phyloP scores from a whole-genome alignment of 2,329 filamentous ascomycete genomes.

The Neodidymelliopsis sp. region DNA sequence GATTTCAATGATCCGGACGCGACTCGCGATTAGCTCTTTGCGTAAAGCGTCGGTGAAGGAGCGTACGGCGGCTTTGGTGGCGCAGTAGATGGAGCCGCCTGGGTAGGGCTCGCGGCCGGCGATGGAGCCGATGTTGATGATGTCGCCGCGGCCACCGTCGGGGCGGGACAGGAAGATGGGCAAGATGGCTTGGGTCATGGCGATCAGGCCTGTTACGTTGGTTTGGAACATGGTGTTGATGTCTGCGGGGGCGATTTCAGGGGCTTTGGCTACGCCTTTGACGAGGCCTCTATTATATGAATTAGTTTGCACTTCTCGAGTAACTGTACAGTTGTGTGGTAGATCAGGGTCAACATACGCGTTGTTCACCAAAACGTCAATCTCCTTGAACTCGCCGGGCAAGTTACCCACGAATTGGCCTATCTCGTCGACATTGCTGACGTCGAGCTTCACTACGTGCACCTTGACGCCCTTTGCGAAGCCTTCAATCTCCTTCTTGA shows the following conservation, averaged over 20 bases:
- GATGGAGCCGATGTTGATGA: conserved; percentile 94
- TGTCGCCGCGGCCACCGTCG: conserved; percentile 82
- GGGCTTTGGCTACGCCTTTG: conserved; percentile 84
- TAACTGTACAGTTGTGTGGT: too few species aligned
- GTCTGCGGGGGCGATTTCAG: conserved; percentile 82
- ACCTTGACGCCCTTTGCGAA: conserved; percentile 80
- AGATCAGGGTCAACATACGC: conserved; percentile 65
- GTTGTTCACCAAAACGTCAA: conserved; percentile 94
- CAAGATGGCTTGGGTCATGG: conserved; percentile 92
- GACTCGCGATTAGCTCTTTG: conserved; percentile 80
- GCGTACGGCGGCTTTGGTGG: conserved; percentile 87
- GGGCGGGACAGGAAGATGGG: conserved; percentile 75
- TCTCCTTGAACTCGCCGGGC: conserved; percentile 81
- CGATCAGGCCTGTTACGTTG: conserved; percentile 93
- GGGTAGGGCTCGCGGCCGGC: conserved; percentile 88
- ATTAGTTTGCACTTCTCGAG: conserved; percentile 2
- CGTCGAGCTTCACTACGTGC: conserved; percentile 82
- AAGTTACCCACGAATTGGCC: conserved; percentile 73
- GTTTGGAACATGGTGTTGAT: conserved; percentile 88
- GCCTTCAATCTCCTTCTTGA: conserved; percentile 77
- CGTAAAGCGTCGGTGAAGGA: conserved; percentile 84
- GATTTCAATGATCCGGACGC: conserved; percentile 84
- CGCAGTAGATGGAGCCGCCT: conserved; percentile 90
- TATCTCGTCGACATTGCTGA: conserved; percentile 80
- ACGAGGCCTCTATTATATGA: conserved; percentile 75